A percentile compares a stretch with the other conserved stretches of the same genome.
These are phyloP conservation scores for Astrephomene gubernaculifera DNA, from an alignment of 139 green algal species.

Conservation along the genomic window DNA sequence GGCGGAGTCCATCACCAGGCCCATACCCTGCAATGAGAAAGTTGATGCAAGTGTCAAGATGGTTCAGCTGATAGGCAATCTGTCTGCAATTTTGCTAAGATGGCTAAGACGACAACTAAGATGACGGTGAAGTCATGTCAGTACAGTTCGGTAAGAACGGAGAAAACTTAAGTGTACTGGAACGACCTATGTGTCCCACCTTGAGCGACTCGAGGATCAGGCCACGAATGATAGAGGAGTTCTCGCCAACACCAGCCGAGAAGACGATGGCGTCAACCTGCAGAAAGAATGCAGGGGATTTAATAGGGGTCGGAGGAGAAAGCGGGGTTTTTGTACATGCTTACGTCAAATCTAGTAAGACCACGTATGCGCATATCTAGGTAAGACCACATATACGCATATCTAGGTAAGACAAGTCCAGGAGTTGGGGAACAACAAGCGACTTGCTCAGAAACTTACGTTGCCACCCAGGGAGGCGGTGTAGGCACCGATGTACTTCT, in stretches of 20 bases:
- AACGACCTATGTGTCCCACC: slow-evolving; percentile 25
- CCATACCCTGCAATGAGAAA: slow-evolving; percentile 61
- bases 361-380: too few relatives aligned
- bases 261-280: slow-evolving; percentile 90
- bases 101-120: neutral
- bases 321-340: too few relatives aligned
- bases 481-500: slow-evolving; percentile 93
- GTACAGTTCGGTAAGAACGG: neutral
- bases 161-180: neutral
- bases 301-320: too few relatives aligned
- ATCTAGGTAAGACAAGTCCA: too few relatives aligned
- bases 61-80: neutral
- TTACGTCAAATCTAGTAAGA: too few relatives aligned
- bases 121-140: neutral
- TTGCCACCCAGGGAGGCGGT: slow-evolving; percentile 31
- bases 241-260: slow-evolving; percentile 85
- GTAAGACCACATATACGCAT: too few relatives aligned
- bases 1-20: slow-evolving; percentile 74
- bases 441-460: too few relatives aligned
- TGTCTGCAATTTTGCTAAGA: neutral
- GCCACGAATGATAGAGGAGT: slow-evolving; percentile 65
- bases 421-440: too few relatives aligned
- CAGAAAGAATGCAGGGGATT: neutral
- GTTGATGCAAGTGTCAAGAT: neutral
- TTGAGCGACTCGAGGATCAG: slow-evolving; percentile 69